Evolutionary conservation across 768 basidiomycete species (phyloP), one percentile per base, ranked within the genome.

Genomic region (Lepiota brunneoincarnata): DNA sequence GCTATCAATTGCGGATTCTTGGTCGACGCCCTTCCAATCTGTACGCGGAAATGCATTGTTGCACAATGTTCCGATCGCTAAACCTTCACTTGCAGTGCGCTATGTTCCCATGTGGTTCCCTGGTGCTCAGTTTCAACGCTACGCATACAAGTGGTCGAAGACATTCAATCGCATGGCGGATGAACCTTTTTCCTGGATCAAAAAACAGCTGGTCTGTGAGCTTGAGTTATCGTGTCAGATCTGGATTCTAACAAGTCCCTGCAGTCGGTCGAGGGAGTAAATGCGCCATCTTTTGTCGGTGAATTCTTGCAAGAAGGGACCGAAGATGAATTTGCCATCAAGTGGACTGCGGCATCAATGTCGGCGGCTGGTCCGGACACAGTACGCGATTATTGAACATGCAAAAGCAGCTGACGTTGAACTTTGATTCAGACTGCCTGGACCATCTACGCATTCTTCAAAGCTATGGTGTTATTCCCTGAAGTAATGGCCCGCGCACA

Each of bases 41-140:
- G 79, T 80, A 66, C 59, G 26, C 7, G 26, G 72, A 53, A 7
- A 21, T n/a, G n/a, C n/a, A n/a, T 44, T 51, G 49, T 56, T 34
- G 24, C 45, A 40, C 54, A 37, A 21, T 24, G 36, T 28, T 28
- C 26, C 26, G 4, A 44, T 28, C 31, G 23, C 38, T 50, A 36
- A 45, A 24, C 45, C 42, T 54, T 51, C 7, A 24, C 28, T 40
- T 47, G 11, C 48, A 86, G 85, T 87, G 61, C 73, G 74, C 40
- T 68, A 83, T 57, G 62, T 85, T 44, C 85, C 85, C 31, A 66
- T 69, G 23, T 87, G 85, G 84, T 74, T 84, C 58, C 85, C 85
- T 17, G 83, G 83, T 18, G 81, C 83, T 28, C 69, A 68, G 4
- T 87, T 86, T 69, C 77, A 78, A 59, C 65, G 60, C 54, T 76